Evolutionary conservation across 768 basidiomycete species (phyloP), one percentile per base, ranked within the genome.

Genomic region (Clathrus columnatus): DNA sequence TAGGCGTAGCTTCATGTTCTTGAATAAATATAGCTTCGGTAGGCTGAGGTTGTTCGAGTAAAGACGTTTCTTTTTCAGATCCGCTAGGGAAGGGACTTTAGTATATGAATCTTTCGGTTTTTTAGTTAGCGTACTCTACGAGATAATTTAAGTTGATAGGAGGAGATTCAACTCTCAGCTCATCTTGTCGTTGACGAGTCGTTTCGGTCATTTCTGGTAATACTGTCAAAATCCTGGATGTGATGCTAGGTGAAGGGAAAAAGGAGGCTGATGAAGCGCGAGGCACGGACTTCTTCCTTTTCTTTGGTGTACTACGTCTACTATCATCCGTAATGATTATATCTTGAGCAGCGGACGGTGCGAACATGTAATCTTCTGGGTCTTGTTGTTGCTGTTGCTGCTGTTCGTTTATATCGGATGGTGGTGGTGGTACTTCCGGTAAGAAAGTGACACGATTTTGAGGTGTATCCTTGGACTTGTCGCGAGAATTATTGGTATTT

Each of bases 191-290:
- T 46, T 24, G 6, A n/a, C 28, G 47, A 27, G 43, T 16, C 16
- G 30, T 16, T 32, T 7, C 30, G 7, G 30, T 7, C 30, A 32
- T 16, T 32, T 7, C 30, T 17, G 43, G 43, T 10, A 48, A 23
- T 8, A 46, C 41, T 16, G 53, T 54, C 42, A 30, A 45, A 47
- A 54, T 54, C 47, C 53, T 54, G 53, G 53, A 46, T 46, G 20
- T 46, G 53, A 54, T 46, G 44, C 53, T 54, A 45, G 53, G 53
- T 54, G 53, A 54, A 54, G 53, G 26, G 47, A 54, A 54, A 24
- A 16, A 21, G 30, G 29, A 47, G 46, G 45, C 53, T 20, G 53
- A 54, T 17, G 53, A 54, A 41, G 28, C 45, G 42, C 53, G 53
- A 48, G 53, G 53, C 23, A 54, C 53, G 26, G 53, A 54, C 53